These are phyloP conservation scores for Yamadazyma phyllophila DNA, from an alignment of 805 yeast species.

Conservation along the genomic window DNA sequence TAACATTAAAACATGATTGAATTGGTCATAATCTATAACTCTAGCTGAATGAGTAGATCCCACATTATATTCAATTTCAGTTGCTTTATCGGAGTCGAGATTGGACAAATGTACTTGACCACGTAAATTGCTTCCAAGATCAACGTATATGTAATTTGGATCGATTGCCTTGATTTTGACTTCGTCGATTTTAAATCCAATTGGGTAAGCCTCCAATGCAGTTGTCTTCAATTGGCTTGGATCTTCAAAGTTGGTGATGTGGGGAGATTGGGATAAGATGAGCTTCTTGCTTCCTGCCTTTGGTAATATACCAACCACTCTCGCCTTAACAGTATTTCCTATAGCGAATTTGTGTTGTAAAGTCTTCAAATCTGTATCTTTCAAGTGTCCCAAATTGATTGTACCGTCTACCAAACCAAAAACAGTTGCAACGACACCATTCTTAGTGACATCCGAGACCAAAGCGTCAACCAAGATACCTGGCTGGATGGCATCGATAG, in stretches of 20 bases:
- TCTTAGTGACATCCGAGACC: slow-evolving; percentile 52
- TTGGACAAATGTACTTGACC: slow-evolving; percentile 84
- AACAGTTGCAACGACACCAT: slow-evolving; percentile 71
- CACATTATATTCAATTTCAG: slow-evolving; percentile 49
- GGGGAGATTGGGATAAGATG: slow-evolving; percentile 62
- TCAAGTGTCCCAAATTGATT: slow-evolving; percentile 64
- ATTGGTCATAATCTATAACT: slow-evolving; percentile 62
- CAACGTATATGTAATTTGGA: slow-evolving; percentile 52
- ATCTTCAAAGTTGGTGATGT: slow-evolving; percentile 39
- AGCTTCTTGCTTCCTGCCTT: slow-evolving; percentile 54
- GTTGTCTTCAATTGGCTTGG: slow-evolving; percentile 18
- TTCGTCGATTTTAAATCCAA: slow-evolving; percentile 66
- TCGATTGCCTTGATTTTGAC: slow-evolving; percentile 63
- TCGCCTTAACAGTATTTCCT: slow-evolving; percentile 67
- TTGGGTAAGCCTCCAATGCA: slow-evolving; percentile 63
- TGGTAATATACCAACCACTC: slow-evolving; percentile 59
- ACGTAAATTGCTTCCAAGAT: slow-evolving; percentile 50
- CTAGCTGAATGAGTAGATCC: slow-evolving; percentile 77
- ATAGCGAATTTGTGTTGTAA: slow-evolving; percentile 62
- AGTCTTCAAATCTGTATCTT: slow-evolving; percentile 42
- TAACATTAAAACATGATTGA: slow-evolving; percentile 66
- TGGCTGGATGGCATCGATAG: slow-evolving; percentile 80
- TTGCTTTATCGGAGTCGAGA: slow-evolving; percentile 46
- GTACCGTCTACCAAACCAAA: slow-evolving; percentile 76
- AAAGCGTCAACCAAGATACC: slow-evolving; percentile 79